A percentile compares a stretch with the other conserved stretches of the same genome.
phyloP scores from a whole-genome alignment of 306 rosid species.

The Glycine latifolia region DNA sequence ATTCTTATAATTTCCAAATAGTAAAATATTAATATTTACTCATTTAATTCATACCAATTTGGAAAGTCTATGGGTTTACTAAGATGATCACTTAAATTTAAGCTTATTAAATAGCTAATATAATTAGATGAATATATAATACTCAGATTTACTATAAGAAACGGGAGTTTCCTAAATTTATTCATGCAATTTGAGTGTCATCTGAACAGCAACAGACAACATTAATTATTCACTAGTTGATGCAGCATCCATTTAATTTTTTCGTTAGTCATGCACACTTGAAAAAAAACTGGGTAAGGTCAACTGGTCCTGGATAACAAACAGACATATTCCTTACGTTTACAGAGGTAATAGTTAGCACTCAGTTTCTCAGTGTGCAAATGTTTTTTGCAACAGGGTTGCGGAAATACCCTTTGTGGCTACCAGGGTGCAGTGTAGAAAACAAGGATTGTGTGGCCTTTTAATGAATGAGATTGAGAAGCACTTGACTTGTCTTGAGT shows the following conservation, averaged over 20 bases:
- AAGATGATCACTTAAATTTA: neutral
- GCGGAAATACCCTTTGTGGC: too few relatives aligned
- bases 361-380: neutral
- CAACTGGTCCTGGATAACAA: neutral
- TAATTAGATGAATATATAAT: too few relatives aligned
- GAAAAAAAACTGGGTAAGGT: neutral
- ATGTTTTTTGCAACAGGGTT: neutral
- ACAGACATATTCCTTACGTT: neutral
- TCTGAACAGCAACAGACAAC: neutral
- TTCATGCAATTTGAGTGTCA: neutral
- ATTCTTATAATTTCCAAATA: neutral
- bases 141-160: neutral
- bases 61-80: neutral
- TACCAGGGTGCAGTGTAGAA: too few relatives aligned
- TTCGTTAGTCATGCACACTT: neutral
- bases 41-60: neutral
- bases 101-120: neutral
- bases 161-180: neutral
- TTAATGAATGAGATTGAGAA: too few relatives aligned
- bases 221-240: neutral
- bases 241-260: neutral
- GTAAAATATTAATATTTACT: neutral
- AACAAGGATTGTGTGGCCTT: too few relatives aligned
- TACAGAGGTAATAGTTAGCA: neutral
- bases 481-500: too few relatives aligned